Evolutionary conservation across 345 rosid species (phyloP), one percentile per base, ranked within the genome.

Genomic region (Theobroma cacao): DNA sequence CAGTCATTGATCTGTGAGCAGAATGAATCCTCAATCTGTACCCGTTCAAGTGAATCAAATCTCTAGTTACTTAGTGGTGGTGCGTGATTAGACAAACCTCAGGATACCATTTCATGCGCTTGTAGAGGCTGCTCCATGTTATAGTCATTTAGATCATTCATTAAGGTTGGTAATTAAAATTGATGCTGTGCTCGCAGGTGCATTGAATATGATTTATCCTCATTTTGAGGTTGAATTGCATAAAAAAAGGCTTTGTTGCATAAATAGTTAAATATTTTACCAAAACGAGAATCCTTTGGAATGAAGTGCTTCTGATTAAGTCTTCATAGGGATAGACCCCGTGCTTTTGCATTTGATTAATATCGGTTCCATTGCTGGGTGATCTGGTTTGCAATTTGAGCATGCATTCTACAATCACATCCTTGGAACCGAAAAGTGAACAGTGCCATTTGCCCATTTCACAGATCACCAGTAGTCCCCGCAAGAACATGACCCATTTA

Each of bases 401-500:
- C 18, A 47, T 2, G 18, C 3, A 47, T 13, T 47, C 52, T 13
- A 14, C 18, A 47, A 47, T 47, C 52, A 47, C 4, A 1, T 47
- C 14, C 4, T 47, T 47, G 18, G 18, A 47, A 12, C 18, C 14
- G 45, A 11, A 41, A 41, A 7, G 9, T 41, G 10, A 41, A 41
- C 45, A 41, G 10, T 41, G 9, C 9, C 1, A 6, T 8, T 41
- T 41, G 0, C 45, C 3, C 6, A 5, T 64, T 64, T 64, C 20
- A 24, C 30, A 22, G 13, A 34, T 85, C 78, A 94, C 97, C 94
- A 94, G 77, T 85, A 92, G 78, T 92, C 94, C 24, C 87, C 86
- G 66, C 97, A 92, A 63, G 97, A 89, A 80, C 98, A 90, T 4
- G 79, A 86, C 38, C 95, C 98, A 72, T 91, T 72, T 0, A n/a